Evolutionary conservation across 352 stramenopile genomes (phyloP), one percentile per base, ranked within the genome.

Genomic region (Phytophthora hibernalis): DNA sequence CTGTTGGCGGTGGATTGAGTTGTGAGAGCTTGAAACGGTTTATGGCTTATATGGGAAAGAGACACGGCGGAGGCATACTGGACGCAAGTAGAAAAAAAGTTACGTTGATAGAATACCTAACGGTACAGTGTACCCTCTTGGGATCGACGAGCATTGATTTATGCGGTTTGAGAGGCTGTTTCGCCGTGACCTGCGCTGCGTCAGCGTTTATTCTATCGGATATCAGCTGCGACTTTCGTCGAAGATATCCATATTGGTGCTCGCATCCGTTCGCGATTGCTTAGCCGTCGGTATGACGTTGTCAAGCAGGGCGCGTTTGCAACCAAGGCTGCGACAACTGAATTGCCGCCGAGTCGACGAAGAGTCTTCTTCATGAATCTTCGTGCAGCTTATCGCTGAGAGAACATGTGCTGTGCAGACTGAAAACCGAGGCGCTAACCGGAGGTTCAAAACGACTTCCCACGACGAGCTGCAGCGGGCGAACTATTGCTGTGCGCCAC

Each of bases 61-160:
- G 61, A 64, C 52, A 53, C 44, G 53, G n/a, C 61, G 22, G 15
- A 15, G 3, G 1, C 28, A 65, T 70, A 70, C 37, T 65, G 42
- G 47, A 51, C 55, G 16, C 62, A 21, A 60, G 62, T 51, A n/a
- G n/a, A 22, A 61, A 61, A 54, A 66, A 64, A 28, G 44, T 68
- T 62, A 42, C 62, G 31, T 45, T 45, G 26, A 31, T 22, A 68
- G 54, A 55, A 18, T 21, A 33, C 56, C 55, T 60, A 38, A n/a
- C n/a, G n/a, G n/a, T 7, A 16, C 45, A 49, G 35, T 18, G 48
- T 18, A 45, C 37, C 40, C 40, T 24, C n/a, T n/a, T n/a, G n/a
- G n/a, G n/a, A 6, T 47, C 20, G 40, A 47, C 12, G 15, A 15
- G 40, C n/a, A 47, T 47, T 13, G 7, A 24, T 47, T 47, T 47